Conservation (phyloP, 2,329 filamentous ascomycete genomes). For the Stemphylium vesicarium region DNA sequence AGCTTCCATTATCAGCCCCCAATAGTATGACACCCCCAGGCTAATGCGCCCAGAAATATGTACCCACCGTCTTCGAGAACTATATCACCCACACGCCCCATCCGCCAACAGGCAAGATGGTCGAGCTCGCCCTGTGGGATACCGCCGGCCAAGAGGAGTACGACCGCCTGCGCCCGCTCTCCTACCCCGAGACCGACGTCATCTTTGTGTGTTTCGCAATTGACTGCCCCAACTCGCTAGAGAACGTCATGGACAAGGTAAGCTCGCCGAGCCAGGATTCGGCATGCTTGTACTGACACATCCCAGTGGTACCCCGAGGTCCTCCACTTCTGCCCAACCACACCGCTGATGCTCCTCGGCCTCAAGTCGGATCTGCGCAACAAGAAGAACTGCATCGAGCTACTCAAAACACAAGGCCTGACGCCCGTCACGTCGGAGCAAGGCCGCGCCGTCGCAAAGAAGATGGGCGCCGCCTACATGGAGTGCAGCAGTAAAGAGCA, state of each 20-base stretch:
- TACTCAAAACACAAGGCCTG: conserved; percentile 96
- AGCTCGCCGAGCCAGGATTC: conserved; percentile 23
- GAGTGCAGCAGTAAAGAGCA: conserved; percentile 99
- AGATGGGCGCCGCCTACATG: conserved; percentile 95
- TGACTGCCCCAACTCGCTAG: conserved; percentile 95
- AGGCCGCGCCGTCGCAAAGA: conserved; percentile 82
- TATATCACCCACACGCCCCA: conserved; percentile 98
- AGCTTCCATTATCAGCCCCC: no score
- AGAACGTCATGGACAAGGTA: conserved; percentile 99
- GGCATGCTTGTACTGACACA: conserved; percentile 32
- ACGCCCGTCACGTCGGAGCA: conserved; percentile 94
- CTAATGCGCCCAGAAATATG: conserved; percentile 80
- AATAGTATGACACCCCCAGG: neutral
- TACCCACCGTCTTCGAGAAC: conserved; percentile 98
- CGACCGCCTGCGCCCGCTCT: conserved; percentile 91
- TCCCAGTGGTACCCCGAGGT: conserved; percentile 98
- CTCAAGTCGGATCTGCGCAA: conserved; percentile 95
- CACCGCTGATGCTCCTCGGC: conserved; percentile 91
- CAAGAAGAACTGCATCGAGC: conserved; percentile 97
- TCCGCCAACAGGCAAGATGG: conserved; percentile 84
- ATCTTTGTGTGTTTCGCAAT: conserved; percentile 99
- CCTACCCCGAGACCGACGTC: conserved; percentile 96
- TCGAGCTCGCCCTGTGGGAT: conserved; percentile 97
- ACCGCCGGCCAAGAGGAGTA: conserved; percentile 99
- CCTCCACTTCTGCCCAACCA: conserved; percentile 97